Evolutionary conservation across 2,329 filamentous ascomycete species (phyloP).

Genomic region (Ophiocordyceps robertsii): DNA sequence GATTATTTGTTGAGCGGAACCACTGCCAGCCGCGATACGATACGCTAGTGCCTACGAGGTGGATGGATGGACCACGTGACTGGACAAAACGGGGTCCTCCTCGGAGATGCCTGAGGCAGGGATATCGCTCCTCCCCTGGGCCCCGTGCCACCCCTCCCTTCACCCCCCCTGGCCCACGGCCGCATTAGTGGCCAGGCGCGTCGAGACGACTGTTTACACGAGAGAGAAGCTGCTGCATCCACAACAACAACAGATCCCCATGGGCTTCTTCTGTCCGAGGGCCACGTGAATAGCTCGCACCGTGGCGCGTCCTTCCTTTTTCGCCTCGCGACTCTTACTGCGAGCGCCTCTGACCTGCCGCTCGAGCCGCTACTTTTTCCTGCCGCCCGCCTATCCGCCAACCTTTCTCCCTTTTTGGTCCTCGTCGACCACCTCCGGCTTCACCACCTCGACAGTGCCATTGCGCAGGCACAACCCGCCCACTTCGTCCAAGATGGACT

Average conservation of each 20-base stretch:
- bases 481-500: slow-evolving; percentile 33
- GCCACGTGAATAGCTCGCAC: slow-evolving; percentile 8
- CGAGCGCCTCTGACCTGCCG: slow-evolving; percentile 9
- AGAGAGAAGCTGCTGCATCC: slow-evolving; percentile 6
- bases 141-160: not conserved
- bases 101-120: not conserved
- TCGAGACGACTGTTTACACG: slow-evolving; percentile 13
- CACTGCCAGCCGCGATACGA: too few species aligned
- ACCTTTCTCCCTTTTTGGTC: slow-evolving; percentile 7
- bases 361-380: slow-evolving; percentile 6
- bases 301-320: slow-evolving; percentile 9
- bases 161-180: not conserved
- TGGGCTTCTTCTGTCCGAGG: slow-evolving; percentile 5
- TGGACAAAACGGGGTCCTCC: not conserved
- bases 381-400: slow-evolving; percentile 8
- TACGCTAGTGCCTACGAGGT: too few species aligned
- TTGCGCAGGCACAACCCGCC: not conserved
- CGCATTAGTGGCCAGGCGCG: not conserved
- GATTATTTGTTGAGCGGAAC: too few species aligned
- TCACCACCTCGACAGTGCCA: slow-evolving; percentile 3
- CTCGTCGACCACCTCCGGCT: slow-evolving; percentile 7
- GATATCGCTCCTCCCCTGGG: not conserved
- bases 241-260: slow-evolving; percentile 10
- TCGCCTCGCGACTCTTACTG: slow-evolving; percentile 10
- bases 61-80: too few species aligned